Evolutionary conservation across 257 asterid genomes (phyloP), one percentile per base, ranked within the genome.

Genomic region (Ilex asprella): DNA sequence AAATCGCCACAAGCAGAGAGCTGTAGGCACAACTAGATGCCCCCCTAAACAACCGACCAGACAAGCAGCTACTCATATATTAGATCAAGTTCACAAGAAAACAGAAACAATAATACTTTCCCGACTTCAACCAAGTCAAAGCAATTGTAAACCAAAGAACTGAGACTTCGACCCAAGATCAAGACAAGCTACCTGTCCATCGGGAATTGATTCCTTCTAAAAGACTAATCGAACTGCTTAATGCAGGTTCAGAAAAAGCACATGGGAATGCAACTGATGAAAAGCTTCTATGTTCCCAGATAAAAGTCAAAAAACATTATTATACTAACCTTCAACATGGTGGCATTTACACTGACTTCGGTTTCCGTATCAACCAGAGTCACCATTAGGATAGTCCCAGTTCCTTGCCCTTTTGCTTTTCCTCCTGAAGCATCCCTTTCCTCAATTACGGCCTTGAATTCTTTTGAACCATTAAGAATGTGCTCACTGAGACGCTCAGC

Each of bases 321-420:
- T 12, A 44, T 54, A 30, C 16, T 3, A 67, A 87, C 99, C 97
- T 85, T 94, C n/a, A 93, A 80, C 95, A 93, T 71, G 43, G 69
- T 41, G 13, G 96, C 93, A 67, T 93, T 93, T 53, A 89, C 60
- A 78, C 96, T 93, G 62, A 51, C 70, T 49, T 87, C 94, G 53
- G 81, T 61, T 63, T 89, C 97, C 3, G 91, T n/a, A 27, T 83
- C 94, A 2, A 79, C 39, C 89, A 89, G 56, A 32, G 90, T 87
- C 4, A 84, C 94, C 91, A 83, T 55, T 31, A 82, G 78, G 61
- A 93, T 39, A 14, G 87, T 75, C n/a, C 99, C 97, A 10, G 97
- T 87, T 66, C 99, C 99, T 78, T 93, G 96, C 27, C 96, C 99
- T 62, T 87, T 93, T n/a, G 79, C 95, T 78, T 93, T 89, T 32